Evolutionary conservation across 163 green algal genomes (phyloP), one percentile per base, ranked within the genome.

Genomic region (Coccomyxa subellipsoidea): DNA sequence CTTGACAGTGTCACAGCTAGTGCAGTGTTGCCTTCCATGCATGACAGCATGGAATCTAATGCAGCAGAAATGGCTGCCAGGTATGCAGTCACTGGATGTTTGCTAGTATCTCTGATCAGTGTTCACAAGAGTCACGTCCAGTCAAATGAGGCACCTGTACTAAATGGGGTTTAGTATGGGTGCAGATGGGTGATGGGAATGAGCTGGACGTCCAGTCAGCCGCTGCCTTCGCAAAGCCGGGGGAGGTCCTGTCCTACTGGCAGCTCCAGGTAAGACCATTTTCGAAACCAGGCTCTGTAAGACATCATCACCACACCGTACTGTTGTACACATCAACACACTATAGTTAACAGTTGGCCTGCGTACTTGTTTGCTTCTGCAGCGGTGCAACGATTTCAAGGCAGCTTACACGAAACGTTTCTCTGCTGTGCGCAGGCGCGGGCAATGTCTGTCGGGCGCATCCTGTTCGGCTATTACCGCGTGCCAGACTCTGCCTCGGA

Each of bases 391-490:
- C 35, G 40, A 29, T 40, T 12, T 79, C 10, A 29, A 31, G 12
- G 69, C 8, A 36, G 25, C 35, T 47, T 31, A 79, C 23, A 40
- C 12, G 34, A 53, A 40, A 47, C 7, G 25, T 32, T 18, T 27
- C 7, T 69, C 5, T 80, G 77, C 5, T 4, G 36, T 10, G 54
- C 29, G 80, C 69, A 87, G 87, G 85, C 83, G 21, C 80, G 88
- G 0, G 88, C 78, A 0, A 69, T 77, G 29, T 77, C 81, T 69
- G 88, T 87, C 15, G 69, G 78, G 12, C 77, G 84, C 77, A 73
- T 87, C 27, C 77, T 95, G 34, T 80, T 91, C 72, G 91, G 91
- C 32, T 92, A 87, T 73, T 94, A 93, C 82, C 32, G n/a, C 12
- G 85, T 94, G 32, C 91, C 91, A 0, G 40, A 70, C 38, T 37